Percentiles rank a stretch among this genome's conserved stretches.
These are phyloP conservation scores for Euphorbia pulcherrima DNA, from an alignment of 345 rosid species.

Conservation along the genomic window DNA sequence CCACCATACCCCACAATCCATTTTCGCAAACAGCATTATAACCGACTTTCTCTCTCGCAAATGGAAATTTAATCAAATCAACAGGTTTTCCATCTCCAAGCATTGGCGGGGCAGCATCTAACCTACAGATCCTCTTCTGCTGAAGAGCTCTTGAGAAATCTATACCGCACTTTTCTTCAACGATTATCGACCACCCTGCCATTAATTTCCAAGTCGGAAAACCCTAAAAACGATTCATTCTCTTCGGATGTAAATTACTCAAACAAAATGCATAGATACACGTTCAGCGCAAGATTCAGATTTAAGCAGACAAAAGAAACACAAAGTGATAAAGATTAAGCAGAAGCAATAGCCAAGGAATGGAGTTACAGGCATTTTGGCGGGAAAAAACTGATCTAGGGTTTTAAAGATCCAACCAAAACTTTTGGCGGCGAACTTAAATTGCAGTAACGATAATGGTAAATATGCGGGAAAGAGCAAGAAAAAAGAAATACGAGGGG, in stretches of 20 bases:
- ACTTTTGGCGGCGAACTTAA: conserved; percentile 12
- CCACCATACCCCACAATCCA: conserved; percentile 49
- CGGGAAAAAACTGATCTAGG: conserved; percentile 44
- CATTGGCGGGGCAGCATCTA: conserved; percentile 40
- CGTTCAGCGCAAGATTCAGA: not conserved
- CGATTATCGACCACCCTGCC: conserved; percentile 34
- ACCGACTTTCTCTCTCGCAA: conserved; percentile 52
- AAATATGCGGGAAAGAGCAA: not conserved
- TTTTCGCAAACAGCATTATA: conserved; percentile 35
- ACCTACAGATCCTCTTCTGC: not conserved
- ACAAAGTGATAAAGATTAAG: not conserved
- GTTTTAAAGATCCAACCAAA: conserved; percentile 23
- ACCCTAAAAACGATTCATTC: conserved; percentile 21
- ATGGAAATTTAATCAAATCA: conserved; percentile 48
- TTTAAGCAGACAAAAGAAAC: conserved; percentile 1
- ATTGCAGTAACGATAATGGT: conserved; percentile 20
- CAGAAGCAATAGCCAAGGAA: not conserved
- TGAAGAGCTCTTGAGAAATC: conserved; percentile 7
- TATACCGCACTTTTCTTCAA: conserved; percentile 4
- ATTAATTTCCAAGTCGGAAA: conserved; percentile 22
- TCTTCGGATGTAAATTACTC: not conserved
- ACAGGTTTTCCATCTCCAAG: conserved; percentile 47
- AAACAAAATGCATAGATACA: not conserved
- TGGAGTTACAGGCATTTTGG: conserved; percentile 16
- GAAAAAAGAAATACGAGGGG: conserved; percentile 11